These are phyloP conservation scores for Myriosclerotinia scirpicola DNA, from an alignment of 2,329 filamentous ascomycete species.

Conservation along the genomic window DNA sequence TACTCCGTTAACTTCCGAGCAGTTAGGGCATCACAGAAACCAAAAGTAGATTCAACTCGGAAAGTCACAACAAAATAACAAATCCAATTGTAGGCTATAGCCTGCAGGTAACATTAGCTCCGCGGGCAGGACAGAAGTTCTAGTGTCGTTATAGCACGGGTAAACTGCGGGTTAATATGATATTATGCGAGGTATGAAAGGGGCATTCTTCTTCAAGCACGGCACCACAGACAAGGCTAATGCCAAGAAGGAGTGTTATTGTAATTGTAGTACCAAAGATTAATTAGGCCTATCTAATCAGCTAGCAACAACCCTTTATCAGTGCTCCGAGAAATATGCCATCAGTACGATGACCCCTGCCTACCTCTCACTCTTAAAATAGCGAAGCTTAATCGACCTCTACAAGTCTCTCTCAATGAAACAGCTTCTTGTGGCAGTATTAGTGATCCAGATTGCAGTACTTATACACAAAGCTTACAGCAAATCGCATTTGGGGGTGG, in stretches of 20 bases:
- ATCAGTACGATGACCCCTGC: not conserved
- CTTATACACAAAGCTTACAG: not conserved
- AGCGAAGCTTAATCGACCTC: not conserved
- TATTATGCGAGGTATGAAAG: slow-evolving; percentile 4
- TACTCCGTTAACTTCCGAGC: too few species aligned
- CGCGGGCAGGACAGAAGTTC: not conserved
- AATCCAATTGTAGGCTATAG: too few species aligned
- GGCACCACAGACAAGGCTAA: too few species aligned
- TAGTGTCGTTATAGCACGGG: not conserved
- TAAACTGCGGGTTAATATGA: not conserved
- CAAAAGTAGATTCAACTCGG: too few species aligned
- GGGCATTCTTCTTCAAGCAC: not conserved
- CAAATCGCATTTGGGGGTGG: not conserved
- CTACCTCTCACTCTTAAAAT: not conserved
- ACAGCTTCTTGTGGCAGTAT: too few species aligned
- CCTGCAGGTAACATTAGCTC: too few species aligned
- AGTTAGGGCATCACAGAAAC: too few species aligned
- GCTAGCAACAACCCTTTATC: too few species aligned
- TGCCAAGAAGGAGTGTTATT: not conserved
- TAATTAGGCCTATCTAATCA: fast-evolving
- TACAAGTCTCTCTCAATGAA: too few species aligned
- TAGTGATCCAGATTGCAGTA: too few species aligned
- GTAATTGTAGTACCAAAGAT: fast-evolving
- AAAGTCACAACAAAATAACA: too few species aligned
- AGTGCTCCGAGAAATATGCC: not conserved